phyloP scores from a whole-genome alignment of 1,284 basidiomycete species.

The Lentinus polychrous region DNA sequence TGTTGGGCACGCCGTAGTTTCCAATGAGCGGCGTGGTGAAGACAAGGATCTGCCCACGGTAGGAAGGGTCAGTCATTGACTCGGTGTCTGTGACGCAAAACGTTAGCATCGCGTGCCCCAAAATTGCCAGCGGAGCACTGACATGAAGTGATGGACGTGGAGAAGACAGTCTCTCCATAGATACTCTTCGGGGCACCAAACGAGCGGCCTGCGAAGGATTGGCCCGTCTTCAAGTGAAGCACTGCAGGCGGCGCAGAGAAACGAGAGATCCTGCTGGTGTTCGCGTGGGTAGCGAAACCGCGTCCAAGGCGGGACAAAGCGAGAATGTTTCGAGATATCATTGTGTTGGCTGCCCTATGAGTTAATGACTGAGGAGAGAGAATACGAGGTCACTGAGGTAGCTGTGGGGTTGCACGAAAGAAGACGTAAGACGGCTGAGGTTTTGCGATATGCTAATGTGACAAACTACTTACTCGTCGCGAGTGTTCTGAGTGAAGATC shows the following conservation, averaged over 20 bases:
- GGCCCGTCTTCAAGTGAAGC: constrained; percentile 90
- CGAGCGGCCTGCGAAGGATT: constrained; percentile 83
- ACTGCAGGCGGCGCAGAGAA: constrained; percentile 58
- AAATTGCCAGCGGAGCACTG: constrained; percentile 22
- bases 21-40: constrained; percentile 99
- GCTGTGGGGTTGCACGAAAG: constrained; percentile 29
- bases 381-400: constrained; percentile 85
- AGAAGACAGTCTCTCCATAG: constrained; percentile 98
- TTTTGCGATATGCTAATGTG: constrained; percentile 6
- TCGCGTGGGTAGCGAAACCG: constrained; percentile 60
- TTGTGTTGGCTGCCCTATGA: constrained; percentile 21
- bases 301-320: constrained; percentile 45
- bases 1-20: constrained; percentile 94
- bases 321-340: constrained; percentile 52
- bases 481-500: constrained; percentile 76
- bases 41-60: constrained; percentile 95
- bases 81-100: constrained; percentile 71
- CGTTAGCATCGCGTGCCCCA: constrained; percentile 10
- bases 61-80: constrained; percentile 99
- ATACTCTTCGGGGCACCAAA: constrained; percentile 88
- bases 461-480: constrained; percentile 64
- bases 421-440: constrained; percentile 14
- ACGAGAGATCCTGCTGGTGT: constrained; percentile 23
- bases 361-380: constrained; percentile 62
- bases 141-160: constrained; percentile 98